Evolutionary conservation across 1,284 basidiomycete genomes (phyloP), one percentile per base, ranked within the genome.

Genomic region (Pholiota adiposa): DNA sequence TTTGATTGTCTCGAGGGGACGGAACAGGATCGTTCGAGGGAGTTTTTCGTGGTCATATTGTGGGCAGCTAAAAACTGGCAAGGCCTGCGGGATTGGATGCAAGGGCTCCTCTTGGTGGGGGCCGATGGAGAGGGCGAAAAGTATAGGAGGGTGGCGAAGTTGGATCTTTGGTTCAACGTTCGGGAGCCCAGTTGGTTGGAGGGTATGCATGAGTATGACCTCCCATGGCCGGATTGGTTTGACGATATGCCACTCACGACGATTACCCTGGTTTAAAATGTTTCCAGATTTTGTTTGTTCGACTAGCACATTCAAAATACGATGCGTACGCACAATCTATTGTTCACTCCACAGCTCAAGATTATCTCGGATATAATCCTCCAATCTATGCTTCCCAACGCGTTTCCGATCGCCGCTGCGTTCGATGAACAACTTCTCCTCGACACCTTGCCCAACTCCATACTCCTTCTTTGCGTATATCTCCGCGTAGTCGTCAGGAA

Each of bases 291-390:
- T 31, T n/a, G n/a, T n/a, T n/a, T n/a, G n/a, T n/a, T n/a, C n/a
- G n/a, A n/a, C n/a, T n/a, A n/a, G n/a, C n/a, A n/a, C n/a, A n/a
- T n/a, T 31, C 11, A 31, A 31, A 31, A 31, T 31, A 31, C 29
- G 11, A 31, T 11, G 29, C 29, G 11, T n/a, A 31, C 11, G 29
- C 4, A 31, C 11, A 16, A 16, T 9, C 21, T 46, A 46, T 18
- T 46, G 23, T 16, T 46, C 23, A 23, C 60, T 51, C 64, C 67
- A 66, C 21, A 59, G 18, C 12, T 52, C 40, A 19, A 59, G 58
- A 44, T 67, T 69, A 19, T 50, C 61, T 44, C 63, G 51, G 2
- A 66, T 36, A 29, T 63, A 67, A 7, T 63, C 59, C 31, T 25
- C 49, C 34, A 67, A 31, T 8, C 43, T 63, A 4, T 65, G 54